Conservation (phyloP, 768 basidiomycete genomes). For the Tricholoma hemisulphureum region DNA sequence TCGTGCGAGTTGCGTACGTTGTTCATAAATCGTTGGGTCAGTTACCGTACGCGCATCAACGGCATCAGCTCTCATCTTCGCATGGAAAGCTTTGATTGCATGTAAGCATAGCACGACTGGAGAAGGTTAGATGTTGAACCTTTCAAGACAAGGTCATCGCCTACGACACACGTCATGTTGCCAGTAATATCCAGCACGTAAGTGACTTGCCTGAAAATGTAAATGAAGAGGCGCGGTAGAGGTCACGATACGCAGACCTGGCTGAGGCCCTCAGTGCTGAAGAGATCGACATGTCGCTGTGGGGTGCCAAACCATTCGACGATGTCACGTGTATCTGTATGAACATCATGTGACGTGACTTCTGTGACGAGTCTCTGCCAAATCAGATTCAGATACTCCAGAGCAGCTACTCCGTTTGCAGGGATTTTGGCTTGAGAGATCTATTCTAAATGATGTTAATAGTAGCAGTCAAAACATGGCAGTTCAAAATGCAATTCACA, state of each 20-base stretch:
- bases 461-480: no score
- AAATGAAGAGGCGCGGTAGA: conserved; percentile 61
- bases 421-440: no score
- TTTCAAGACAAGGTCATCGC: conserved; percentile 54
- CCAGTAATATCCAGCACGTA: neutral
- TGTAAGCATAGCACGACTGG: conserved; percentile 8
- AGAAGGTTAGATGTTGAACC: conserved; percentile 37
- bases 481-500: no score
- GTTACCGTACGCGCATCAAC: conserved; percentile 38
- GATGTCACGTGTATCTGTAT: no score
- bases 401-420: no score
- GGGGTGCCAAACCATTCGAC: no score
- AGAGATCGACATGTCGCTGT: conserved; percentile 50
- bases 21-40: conserved; percentile 49
- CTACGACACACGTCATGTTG: conserved; percentile 29
- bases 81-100: conserved; percentile 57
- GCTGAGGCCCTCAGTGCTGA: conserved; percentile 59
- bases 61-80: conserved; percentile 65
- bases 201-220: conserved; percentile 60
- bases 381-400: no score
- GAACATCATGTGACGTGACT: no score
- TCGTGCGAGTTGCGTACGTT: conserved; percentile 55
- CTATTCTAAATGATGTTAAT: no score
- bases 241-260: conserved; percentile 70
- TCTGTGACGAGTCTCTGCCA: no score